Percentiles rank a stretch among this genome's conserved stretches.
These are phyloP conservation scores for Mortierella alpina DNA, from an alignment of 192 early-diverging fungal species.

Conservation along the genomic window DNA sequence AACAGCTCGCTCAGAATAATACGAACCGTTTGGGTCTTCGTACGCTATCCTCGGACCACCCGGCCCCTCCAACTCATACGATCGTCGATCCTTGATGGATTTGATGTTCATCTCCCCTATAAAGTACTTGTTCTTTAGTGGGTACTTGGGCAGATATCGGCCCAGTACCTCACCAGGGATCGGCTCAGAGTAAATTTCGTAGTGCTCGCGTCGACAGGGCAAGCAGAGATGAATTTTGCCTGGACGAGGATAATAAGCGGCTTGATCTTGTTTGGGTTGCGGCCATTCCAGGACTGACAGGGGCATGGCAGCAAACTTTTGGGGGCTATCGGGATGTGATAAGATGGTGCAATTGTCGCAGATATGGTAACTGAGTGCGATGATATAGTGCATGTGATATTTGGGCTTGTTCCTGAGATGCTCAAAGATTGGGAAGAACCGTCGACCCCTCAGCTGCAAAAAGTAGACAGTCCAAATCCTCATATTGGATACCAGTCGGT, in stretches of 20 bases:
- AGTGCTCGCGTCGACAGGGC: not conserved
- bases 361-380: not conserved
- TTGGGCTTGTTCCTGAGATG: not conserved
- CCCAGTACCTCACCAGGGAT: not conserved
- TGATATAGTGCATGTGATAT: not conserved
- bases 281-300: not conserved
- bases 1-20: not conserved
- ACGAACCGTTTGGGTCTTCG: not conserved
- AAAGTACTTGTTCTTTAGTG: not conserved
- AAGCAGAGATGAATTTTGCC: not conserved
- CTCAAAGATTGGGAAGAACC: not conserved
- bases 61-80: not conserved
- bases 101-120: not conserved
- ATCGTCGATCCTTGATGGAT: conserved; percentile 1
- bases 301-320: not conserved
- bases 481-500: not conserved
- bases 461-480: not conserved
- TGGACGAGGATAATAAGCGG: not conserved
- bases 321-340: not conserved
- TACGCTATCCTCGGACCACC: not conserved
- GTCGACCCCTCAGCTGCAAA: not conserved
- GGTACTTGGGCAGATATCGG: not conserved
- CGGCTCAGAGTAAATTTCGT: not conserved
- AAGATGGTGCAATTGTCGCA: not conserved
- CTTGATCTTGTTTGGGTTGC: not conserved